phyloP scores from a whole-genome alignment of 2,329 filamentous ascomycete genomes.

The Alternaria novae-zelandiae region DNA sequence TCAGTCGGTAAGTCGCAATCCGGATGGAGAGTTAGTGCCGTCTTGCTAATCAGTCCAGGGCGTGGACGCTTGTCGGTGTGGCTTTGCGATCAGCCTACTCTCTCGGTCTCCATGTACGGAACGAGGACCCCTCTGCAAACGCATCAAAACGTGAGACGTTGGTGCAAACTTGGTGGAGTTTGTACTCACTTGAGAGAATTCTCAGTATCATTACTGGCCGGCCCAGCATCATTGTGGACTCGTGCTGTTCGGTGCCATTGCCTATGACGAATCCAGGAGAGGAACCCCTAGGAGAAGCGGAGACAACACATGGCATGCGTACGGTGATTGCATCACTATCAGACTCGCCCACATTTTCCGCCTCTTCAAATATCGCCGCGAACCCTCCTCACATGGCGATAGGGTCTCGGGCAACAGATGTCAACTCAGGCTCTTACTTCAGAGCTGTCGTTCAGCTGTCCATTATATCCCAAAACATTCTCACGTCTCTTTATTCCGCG shows the following conservation, averaged over 20 bases:
- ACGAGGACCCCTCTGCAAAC: conserved; percentile 39
- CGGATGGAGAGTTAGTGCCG: not conserved
- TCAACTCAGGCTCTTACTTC: conserved; percentile 36
- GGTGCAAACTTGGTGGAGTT: conserved; percentile 51
- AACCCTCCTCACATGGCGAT: conserved; percentile 7
- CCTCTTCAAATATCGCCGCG: conserved; percentile 1
- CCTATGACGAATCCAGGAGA: conserved; percentile 37
- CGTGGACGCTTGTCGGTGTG: conserved; percentile 48
- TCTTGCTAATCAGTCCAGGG: conserved; percentile 33
- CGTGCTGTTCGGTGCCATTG: conserved; percentile 43
- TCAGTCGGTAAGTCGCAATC: conserved; percentile 46
- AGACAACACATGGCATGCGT: conserved; percentile 13
- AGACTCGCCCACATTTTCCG: not conserved
- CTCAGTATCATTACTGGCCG: conserved; percentile 50
- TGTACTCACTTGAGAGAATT: conserved; percentile 50
- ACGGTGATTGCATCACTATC: conserved; percentile 5
- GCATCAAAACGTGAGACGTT: conserved; percentile 44
- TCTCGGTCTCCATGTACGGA: conserved; percentile 50
- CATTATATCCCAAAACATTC: conserved; percentile 43
- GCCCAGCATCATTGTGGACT: conserved; percentile 47
- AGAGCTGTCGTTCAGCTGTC: conserved; percentile 35
- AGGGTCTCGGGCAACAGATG: conserved; percentile 2
- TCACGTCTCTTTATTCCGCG: conserved; percentile 48
- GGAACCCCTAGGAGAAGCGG: conserved; percentile 16
- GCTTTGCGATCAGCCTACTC: conserved; percentile 47